Percentiles rank a stretch among this genome's conserved stretches.
These are phyloP conservation scores for Gossypium davidsonii DNA, from an alignment of 441 rosid species.

Conservation along the genomic window DNA sequence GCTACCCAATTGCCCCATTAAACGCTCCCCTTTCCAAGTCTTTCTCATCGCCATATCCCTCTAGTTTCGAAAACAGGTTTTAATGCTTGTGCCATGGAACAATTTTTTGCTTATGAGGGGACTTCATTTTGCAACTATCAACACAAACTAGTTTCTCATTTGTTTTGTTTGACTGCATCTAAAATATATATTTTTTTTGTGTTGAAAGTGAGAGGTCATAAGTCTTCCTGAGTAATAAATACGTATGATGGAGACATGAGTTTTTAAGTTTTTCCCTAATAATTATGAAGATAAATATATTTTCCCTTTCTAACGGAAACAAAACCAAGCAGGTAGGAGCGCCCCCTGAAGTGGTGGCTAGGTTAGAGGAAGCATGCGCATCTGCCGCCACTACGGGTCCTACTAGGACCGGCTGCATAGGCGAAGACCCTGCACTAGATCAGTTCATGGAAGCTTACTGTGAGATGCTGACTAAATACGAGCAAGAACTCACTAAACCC, in stretches of 20 bases:
- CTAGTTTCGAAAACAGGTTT: background rate
- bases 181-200: background rate
- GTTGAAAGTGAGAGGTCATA: constrained; percentile 26
- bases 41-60: background rate
- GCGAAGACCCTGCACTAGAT: constrained; percentile 95
- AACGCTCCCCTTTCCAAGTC: background rate
- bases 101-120: background rate
- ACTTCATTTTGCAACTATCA: background rate
- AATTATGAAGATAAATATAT: background rate
- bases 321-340: constrained; percentile 68
- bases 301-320: constrained; percentile 1
- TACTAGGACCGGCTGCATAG: constrained; percentile 36
- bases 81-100: background rate
- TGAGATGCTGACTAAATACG: constrained; percentile 93
- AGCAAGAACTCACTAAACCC: constrained; percentile 90
- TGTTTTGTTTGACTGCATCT: background rate
- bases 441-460: constrained; percentile 99
- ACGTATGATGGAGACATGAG: constrained; percentile 23
- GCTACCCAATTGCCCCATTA: background rate
- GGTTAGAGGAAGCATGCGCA: constrained; percentile 69
- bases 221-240: constrained; percentile 1
- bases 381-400: constrained; percentile 46
- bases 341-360: constrained; percentile 78
- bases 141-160: background rate
- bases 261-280: background rate